Evolutionary conservation across 2,329 filamentous ascomycete genomes (phyloP).

Genomic region (Cladophialophora yegresii): DNA sequence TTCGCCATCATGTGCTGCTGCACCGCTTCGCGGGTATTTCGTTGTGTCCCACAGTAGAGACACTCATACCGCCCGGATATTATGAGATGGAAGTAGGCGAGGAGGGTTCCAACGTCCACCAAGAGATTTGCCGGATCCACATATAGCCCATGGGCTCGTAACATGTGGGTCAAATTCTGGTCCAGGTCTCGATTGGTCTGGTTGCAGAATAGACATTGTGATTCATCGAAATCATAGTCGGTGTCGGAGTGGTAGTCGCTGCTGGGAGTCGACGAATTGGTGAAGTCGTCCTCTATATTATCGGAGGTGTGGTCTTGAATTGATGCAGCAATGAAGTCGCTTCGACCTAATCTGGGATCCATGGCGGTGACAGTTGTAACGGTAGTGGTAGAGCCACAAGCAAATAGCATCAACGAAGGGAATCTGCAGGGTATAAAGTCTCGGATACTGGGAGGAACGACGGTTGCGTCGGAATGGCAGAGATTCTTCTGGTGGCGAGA

Average conservation of each 20-base stretch:
- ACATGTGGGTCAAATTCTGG: slow-evolving; percentile 53
- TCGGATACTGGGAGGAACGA: neutral
- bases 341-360: slow-evolving; percentile 7
- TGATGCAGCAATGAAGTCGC: neutral
- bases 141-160: slow-evolving; percentile 51
- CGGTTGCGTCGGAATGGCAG: neutral
- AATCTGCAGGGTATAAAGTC: neutral
- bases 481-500: neutral
- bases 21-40: slow-evolving; percentile 48
- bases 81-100: slow-evolving; percentile 54
- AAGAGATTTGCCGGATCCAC: slow-evolving; percentile 45
- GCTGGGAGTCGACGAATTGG: slow-evolving; percentile 11
- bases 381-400: slow-evolving; percentile 13
- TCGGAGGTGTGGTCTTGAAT: slow-evolving; percentile 9
- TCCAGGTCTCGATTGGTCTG: slow-evolving; percentile 39
- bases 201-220: slow-evolving; percentile 51
- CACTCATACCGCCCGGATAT: slow-evolving; percentile 55
- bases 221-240: slow-evolving; percentile 1
- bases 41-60: slow-evolving; percentile 52
- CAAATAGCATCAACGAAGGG: slow-evolving; percentile 18
- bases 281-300: slow-evolving; percentile 16
- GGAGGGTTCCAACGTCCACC: slow-evolving; percentile 52
- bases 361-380: slow-evolving; percentile 1
- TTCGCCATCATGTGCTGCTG: slow-evolving; percentile 57
- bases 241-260: slow-evolving; percentile 11